Base-by-base conservation (phyloP, 805 yeast genomes). In the Citeromyces matritensis region DNA sequence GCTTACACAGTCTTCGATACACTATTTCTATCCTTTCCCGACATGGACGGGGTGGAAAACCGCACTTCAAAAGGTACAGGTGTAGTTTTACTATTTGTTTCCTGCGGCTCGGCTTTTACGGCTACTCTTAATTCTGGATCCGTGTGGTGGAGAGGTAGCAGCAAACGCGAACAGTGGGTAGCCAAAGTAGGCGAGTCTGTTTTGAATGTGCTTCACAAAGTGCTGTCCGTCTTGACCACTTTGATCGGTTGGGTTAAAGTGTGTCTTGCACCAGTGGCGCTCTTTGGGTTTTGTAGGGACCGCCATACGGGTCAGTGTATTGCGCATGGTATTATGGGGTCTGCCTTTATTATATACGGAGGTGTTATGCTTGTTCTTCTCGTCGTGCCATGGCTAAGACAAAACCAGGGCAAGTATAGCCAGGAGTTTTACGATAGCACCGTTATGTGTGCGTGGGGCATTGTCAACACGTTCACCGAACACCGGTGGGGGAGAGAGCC, bases 241-340 rank as follows among this genome's bases (percentile, higher is more conserved):
- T 35, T 74, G 9, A 60, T 71, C 6, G 91, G 93, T 6, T 83
- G 93, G 80, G 76, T 85, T 7, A 73, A 82, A 39, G 66, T 70
- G 23, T 73, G 85, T 32, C 55, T 88, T 56, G 88, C 94, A 0
- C 83, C 88, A 5, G 76, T 82, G 29, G 79, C 94, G 1, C 47
- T 85, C 39, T 69, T 83, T 39, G 95, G 95, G 2, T 88, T 85
- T 52, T 88, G 97, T 54, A 73, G 83, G 42, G 80, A 67, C 4
- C 62, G 51, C 24, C 91, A 82, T 44, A 74, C 93, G 0, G 97
- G 97, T 15, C 97, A 88, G 54, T 88, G 97, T 51, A 69, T 85
- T 26, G 97, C 97, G 0, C 97, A 88, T 50, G 96, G 95, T 4
- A 82, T 88, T 37, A 88, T 88, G 97, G 97, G 97, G 0, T 67